Conservation (phyloP, 441 rosid species). For the Erodium trifolium region DNA sequence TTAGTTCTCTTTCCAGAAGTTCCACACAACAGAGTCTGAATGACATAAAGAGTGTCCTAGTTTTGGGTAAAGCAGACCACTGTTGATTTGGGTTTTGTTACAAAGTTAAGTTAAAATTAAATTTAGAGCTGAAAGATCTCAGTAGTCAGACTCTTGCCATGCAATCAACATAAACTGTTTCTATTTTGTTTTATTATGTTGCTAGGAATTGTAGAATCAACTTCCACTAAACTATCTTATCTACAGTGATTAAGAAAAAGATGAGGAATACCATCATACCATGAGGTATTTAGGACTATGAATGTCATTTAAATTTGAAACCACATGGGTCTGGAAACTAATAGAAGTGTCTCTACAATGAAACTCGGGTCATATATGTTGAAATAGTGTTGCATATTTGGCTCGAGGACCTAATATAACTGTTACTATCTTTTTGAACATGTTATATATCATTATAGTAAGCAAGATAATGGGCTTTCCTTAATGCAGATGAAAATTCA, state of each 20-base stretch:
- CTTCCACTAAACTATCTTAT: not conserved
- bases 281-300: not conserved
- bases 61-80: not conserved
- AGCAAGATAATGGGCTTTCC: not conserved
- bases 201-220: not conserved
- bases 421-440: no score
- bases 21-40: not conserved
- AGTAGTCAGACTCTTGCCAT: not conserved
- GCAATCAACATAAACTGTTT: not conserved
- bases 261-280: not conserved
- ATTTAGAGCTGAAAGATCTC: not conserved
- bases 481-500: not conserved
- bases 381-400: not conserved
- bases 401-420: not conserved
- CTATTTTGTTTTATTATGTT: no score
- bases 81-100: not conserved
- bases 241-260: not conserved
- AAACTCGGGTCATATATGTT: no score
- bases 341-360: no score
- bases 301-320: no score
- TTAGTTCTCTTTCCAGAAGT: conserved; percentile 6
- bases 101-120: not conserved
- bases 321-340: no score
- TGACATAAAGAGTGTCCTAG: not conserved
- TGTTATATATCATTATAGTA: no score